Conservation (phyloP, 257 asterid species). For the Verbascum thapsus region DNA sequence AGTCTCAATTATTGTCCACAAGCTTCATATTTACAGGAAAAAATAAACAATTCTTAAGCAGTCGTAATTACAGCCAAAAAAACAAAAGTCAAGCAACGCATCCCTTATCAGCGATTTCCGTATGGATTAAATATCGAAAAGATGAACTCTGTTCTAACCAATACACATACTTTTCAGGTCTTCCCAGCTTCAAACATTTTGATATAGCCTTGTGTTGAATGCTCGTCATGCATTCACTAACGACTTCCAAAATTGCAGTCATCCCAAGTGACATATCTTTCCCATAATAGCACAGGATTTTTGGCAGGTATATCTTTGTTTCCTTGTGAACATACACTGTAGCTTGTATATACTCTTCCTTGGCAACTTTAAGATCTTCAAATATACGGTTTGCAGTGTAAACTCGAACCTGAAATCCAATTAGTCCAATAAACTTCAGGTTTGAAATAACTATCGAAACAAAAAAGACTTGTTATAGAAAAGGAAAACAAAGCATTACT, state of each 20-base stretch:
- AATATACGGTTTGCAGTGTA: constrained; percentile 64
- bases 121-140: constrained; percentile 73
- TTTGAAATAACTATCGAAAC: not conserved
- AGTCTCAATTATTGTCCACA: not conserved
- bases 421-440: not conserved
- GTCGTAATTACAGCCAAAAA: constrained; percentile 8
- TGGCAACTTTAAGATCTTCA: constrained; percentile 67
- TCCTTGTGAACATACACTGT: constrained; percentile 60
- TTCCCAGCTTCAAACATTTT: constrained; percentile 39
- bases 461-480: not conserved
- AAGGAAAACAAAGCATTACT: constrained; percentile 42
- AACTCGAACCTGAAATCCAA: constrained; percentile 61
- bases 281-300: constrained; percentile 56
- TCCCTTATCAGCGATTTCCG: constrained; percentile 46
- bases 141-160: constrained; percentile 75
- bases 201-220: constrained; percentile 55
- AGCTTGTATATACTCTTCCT: constrained; percentile 71
- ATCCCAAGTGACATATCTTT: constrained; percentile 74
- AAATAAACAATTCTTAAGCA: not conserved
- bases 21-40: constrained; percentile 13
- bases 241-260: constrained; percentile 54
- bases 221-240: constrained; percentile 50
- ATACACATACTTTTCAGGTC: constrained; percentile 59
- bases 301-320: constrained; percentile 69
- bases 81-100: constrained; percentile 29